A percentile compares a stretch with the other conserved stretches of the same genome.
Conservation (phyloP, 371 early-diverging fungal genomes). For the Rhizopus stolonifer region DNA sequence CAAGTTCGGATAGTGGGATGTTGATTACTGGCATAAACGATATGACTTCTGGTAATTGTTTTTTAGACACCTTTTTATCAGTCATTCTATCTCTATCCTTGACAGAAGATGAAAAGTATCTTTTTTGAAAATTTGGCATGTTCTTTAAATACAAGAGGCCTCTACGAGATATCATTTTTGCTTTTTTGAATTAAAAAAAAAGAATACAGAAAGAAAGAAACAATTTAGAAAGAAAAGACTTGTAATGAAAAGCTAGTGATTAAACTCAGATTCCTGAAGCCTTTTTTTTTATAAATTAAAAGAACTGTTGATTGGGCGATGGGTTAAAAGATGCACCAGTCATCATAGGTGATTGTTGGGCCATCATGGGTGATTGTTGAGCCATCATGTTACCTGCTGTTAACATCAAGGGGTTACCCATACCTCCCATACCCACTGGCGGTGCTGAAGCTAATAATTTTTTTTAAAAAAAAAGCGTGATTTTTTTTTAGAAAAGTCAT, state of each 20-base stretch:
- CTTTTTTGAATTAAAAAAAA: background rate
- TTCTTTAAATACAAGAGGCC: background rate
- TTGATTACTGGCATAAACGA: conserved; percentile 44
- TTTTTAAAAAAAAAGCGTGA: background rate
- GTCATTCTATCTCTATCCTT: background rate
- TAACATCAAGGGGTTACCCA: conserved; percentile 71
- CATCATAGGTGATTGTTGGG: no score
- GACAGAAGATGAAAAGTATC: background rate
- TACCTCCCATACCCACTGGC: conserved; percentile 41
- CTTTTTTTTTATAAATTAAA: conserved; percentile 5
- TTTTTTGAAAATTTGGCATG: background rate
- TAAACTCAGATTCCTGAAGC: background rate
- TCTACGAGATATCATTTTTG: background rate
- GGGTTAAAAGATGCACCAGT: conserved; percentile 34
- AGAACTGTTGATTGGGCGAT: conserved; percentile 21
- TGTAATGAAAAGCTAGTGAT: no score
- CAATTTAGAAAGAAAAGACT: no score
- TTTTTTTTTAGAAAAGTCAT: no score
- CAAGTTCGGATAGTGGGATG: conserved; percentile 45
- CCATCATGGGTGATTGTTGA: conserved; percentile 50
- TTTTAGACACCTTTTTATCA: background rate
- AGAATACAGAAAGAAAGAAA: no score
- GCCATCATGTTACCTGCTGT: conserved; percentile 44
- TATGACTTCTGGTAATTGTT: background rate
- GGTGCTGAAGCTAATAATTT: conserved; percentile 30